phyloP scores from a whole-genome alignment of 2,329 filamentous ascomycete species.

The Botrytis elliptica region DNA sequence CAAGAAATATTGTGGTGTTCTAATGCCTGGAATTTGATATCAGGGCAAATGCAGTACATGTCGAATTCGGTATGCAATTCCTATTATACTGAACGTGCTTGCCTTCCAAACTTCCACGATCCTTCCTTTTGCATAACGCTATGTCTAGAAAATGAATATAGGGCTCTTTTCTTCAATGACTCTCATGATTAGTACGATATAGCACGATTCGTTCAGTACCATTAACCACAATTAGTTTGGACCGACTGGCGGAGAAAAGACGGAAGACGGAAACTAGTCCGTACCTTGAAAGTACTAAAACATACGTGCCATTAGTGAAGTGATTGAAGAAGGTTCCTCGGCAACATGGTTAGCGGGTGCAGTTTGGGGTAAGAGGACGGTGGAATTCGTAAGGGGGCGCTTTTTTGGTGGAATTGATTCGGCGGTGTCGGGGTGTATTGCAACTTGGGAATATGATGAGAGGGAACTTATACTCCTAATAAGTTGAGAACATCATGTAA shows the following conservation, averaged over 20 bases:
- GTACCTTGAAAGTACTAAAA: background rate
- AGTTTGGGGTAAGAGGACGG: background rate
- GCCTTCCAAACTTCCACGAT: conserved; percentile 2
- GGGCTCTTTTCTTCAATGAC: background rate
- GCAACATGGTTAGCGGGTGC: background rate
- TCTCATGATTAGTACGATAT: background rate
- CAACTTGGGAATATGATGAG: background rate
- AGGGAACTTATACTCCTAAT: background rate
- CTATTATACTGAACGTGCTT: background rate
- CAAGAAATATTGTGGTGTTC: background rate
- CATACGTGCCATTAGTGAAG: background rate
- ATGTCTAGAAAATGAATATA: background rate
- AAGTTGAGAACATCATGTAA: background rate
- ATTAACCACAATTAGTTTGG: background rate
- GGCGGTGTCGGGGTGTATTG: background rate
- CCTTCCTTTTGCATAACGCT: background rate
- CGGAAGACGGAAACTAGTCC: background rate
- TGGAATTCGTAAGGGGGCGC: background rate
- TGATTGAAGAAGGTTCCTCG: background rate
- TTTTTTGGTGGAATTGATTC: background rate
- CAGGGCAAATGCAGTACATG: background rate
- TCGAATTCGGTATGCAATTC: background rate
- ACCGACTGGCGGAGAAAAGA: background rate
- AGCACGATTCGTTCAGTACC: background rate
- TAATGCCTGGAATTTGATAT: background rate